Percentiles rank a stretch among this genome's conserved stretches.
These are phyloP conservation scores for Clonostachys sp. DNA, from an alignment of 2,329 filamentous ascomycete genomes.

Conservation along the genomic window DNA sequence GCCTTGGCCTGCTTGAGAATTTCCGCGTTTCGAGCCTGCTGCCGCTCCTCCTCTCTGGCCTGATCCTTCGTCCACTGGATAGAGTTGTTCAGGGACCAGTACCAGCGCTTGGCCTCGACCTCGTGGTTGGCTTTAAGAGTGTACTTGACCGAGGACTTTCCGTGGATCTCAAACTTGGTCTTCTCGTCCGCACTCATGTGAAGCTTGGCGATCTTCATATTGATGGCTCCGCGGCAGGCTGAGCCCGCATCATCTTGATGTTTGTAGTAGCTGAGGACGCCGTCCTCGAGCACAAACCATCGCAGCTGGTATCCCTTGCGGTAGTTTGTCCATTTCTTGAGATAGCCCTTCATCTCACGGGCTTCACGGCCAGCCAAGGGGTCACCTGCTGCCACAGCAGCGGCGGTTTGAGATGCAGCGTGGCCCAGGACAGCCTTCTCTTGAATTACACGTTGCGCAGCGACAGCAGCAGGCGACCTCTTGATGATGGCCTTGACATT, in stretches of 20 bases:
- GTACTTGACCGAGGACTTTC: conserved; percentile 98
- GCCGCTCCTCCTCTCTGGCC: conserved; percentile 81
- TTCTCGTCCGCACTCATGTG: conserved; percentile 98
- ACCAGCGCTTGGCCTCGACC: conserved; percentile 97
- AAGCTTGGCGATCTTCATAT: conserved; percentile 93
- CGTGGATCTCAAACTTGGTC: conserved; percentile 94
- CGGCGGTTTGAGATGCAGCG: conserved; percentile 49
- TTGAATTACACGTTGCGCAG: conserved; percentile 91
- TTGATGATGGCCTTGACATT: conserved; percentile 84
- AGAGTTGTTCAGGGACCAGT: conserved; percentile 97
- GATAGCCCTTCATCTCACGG: conserved; percentile 95
- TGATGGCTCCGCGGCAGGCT: conserved; percentile 94
- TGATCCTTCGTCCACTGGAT: conserved; percentile 99
- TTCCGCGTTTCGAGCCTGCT: conserved; percentile 70
- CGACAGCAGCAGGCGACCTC: conserved; percentile 88
- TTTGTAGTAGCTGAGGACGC: conserved; percentile 97
- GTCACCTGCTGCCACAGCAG: conserved; percentile 50
- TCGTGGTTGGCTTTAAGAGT: conserved; percentile 97
- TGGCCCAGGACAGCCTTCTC: conserved; percentile 93
- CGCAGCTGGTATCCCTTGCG: conserved; percentile 93
- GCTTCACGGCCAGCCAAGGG: conserved; percentile 75
- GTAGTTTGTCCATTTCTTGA: conserved; percentile 99
- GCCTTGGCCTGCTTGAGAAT: conserved; percentile 74
- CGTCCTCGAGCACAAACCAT: conserved; percentile 98
- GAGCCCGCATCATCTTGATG: conserved; percentile 96